phyloP scores from a whole-genome alignment of 1,139 yeast species.

The Debaryomyces singareniensis region DNA sequence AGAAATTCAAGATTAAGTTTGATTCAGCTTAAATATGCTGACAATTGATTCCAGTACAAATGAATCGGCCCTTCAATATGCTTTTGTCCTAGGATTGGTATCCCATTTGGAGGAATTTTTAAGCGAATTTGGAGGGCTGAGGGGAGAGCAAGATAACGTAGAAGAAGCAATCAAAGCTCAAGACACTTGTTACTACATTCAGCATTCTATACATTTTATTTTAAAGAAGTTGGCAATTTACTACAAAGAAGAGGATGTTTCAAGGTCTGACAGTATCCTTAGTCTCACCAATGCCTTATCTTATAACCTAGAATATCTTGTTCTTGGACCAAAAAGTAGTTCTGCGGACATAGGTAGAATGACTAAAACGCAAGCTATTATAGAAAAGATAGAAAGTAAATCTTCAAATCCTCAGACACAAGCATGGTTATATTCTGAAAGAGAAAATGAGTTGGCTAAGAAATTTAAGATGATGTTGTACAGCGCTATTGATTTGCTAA shows the following conservation, averaged over 20 bases:
- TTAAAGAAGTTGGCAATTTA: constrained; percentile 5
- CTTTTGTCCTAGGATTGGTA: constrained; percentile 15
- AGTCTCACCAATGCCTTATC: constrained; percentile 5
- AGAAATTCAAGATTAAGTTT: not conserved
- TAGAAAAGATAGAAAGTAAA: constrained; percentile 2
- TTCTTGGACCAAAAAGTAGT: constrained; percentile 14
- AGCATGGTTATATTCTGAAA: constrained; percentile 2
- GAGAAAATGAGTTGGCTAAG: constrained; percentile 11
- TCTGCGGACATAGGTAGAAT: constrained; percentile 6
- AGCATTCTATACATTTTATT: constrained; percentile 5
- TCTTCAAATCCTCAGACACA: constrained; percentile 1
- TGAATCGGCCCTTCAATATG: constrained; percentile 11
- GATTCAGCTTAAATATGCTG: constrained; percentile 2
- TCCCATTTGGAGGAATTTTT: constrained; percentile 9
- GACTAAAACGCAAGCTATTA: constrained; percentile 3
- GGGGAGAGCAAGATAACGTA: constrained; percentile 2
- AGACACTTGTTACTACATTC: constrained; percentile 4
- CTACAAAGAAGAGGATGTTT: constrained; percentile 5
- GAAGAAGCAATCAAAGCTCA: constrained; percentile 5
- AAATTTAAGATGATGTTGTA: constrained; percentile 13
- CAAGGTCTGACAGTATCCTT: constrained; percentile 1
- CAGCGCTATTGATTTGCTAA: constrained; percentile 8
- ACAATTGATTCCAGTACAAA: constrained; percentile 3
- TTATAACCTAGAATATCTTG: constrained; percentile 7
- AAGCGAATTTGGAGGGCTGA: constrained; percentile 1